Evolutionary conservation across 2,329 filamentous ascomycete genomes (phyloP), one percentile per base, ranked within the genome.

Genomic region (Mollisia scopiformis): DNA sequence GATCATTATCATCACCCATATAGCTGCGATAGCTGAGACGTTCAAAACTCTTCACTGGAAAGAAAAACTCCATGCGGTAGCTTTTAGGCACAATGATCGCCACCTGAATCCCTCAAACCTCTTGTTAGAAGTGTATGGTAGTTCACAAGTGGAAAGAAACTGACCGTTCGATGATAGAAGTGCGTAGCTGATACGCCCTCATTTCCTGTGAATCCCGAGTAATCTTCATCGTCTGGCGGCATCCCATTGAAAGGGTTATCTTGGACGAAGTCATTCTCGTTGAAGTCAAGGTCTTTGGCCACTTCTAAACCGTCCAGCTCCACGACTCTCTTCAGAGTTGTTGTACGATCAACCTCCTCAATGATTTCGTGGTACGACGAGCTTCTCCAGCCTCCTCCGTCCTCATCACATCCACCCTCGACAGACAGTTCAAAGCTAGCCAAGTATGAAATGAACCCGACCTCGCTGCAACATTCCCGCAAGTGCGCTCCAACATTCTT

Each of bases 81-180:
- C 14, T 31, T 41, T 53, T 62, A 3, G 65, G 65, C 50, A 67
- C 57, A 10, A 63, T 19, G 1, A 67, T 47, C 1, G 51, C 62
- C 11, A 66, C 47, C 62, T 66, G 23, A 6, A 23, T 8, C 19
- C n/a, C 30, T 33, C 6, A n/a, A n/a, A n/a, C n/a, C n/a, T n/a
- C n/a, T n/a, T 33, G 19, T 65, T 52, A 59, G 58, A 14, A 23
- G 25, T 16, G 8, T 1, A 6, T 19, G 21, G 6, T 14, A 13
- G 31, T 13, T 23, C 41, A 25, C 61, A 50, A 23, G 31, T n/a
- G 23, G 16, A 6, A 16, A 23, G 23, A 13, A 13, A 41, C 52
- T 19, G 8, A 67, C 65, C 33, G 65, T 67, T 21, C 57, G 53
- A 50, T 60, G 60, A 51, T 68, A 67, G n/a, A 64, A 62, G 21